Percentiles rank a stretch among this genome's conserved stretches.
Evolutionary conservation across 257 asterid species (phyloP).

Genomic region (Solanum virginianum): DNA sequence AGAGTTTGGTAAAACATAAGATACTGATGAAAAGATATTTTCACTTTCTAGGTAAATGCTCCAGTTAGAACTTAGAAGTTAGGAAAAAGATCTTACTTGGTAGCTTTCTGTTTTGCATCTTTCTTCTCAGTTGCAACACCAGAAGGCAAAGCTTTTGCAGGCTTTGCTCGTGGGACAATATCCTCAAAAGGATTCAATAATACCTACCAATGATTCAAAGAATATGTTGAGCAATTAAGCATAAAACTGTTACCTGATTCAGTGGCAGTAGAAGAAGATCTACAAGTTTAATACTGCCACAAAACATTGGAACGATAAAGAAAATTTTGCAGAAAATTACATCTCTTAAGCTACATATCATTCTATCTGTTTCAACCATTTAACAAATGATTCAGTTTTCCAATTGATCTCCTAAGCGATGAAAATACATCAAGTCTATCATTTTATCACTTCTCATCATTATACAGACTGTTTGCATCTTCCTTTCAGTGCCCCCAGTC

Average conservation of each 20-base stretch:
- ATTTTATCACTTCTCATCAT: neutral
- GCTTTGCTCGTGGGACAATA: constrained; percentile 53
- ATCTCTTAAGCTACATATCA: neutral
- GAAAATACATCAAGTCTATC: neutral
- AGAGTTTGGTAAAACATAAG: neutral
- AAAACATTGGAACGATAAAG: neutral
- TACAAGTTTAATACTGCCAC: neutral
- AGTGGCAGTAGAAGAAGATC: neutral
- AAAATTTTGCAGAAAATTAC: neutral
- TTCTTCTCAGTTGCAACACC: constrained; percentile 32
- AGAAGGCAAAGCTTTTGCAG: constrained; percentile 31
- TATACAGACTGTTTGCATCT: neutral
- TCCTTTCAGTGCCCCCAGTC: neutral
- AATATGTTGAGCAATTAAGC: constrained; percentile 2
- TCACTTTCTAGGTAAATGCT: neutral
- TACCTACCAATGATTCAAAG: constrained; percentile 33
- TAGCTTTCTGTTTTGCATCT: constrained; percentile 49
- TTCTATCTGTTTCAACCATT: neutral
- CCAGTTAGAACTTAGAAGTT: neutral
- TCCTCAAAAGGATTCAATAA: constrained; percentile 98
- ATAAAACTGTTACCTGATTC: neutral
- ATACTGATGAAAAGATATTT: neutral
- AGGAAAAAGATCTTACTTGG: constrained; percentile 40
- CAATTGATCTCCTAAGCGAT: neutral
- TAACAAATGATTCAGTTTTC: neutral